Evolutionary conservation across 2,329 filamentous ascomycete genomes (phyloP).

Genomic region (Botrytis sinoallii): DNA sequence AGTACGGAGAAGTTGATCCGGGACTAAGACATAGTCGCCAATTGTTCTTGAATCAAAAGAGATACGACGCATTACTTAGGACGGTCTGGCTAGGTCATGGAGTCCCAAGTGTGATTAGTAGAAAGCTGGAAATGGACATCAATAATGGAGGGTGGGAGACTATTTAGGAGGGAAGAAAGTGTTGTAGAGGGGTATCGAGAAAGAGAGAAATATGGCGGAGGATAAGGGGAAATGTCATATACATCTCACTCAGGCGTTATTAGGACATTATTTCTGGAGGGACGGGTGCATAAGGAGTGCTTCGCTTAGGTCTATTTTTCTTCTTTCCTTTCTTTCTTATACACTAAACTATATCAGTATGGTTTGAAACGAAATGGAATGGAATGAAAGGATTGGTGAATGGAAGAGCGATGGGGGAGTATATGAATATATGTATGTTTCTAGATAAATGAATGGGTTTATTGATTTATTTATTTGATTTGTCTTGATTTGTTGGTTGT

Average conservation of each 20-base stretch:
- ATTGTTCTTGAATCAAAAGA: constrained; percentile 86
- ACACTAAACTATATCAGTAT: neutral
- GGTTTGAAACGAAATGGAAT: neutral
- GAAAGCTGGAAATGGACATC: constrained; percentile 89
- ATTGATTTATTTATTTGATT: neutral
- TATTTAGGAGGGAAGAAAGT: constrained; percentile 37
- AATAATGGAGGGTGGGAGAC: constrained; percentile 98
- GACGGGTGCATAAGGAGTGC: neutral
- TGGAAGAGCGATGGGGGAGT: neutral
- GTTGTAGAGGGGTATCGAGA: neutral
- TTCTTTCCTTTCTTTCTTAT: neutral
- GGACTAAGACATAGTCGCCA: constrained; percentile 84
- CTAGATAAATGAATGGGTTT: neutral
- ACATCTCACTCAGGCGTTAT: neutral
- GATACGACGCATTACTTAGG: constrained; percentile 85
- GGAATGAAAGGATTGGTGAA: neutral
- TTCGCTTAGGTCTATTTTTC: neutral
- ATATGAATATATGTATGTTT: neutral
- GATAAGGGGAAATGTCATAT: neutral
- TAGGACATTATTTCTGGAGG: neutral
- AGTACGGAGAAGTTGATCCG: constrained; percentile 93
- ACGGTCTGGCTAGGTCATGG: constrained; percentile 84
- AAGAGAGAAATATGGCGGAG: no score
- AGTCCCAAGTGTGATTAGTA: constrained; percentile 82
- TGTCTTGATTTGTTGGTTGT: neutral